Evolutionary conservation across 176 grass and related monocot species (phyloP).

Genomic region (Bromus sterilis): DNA sequence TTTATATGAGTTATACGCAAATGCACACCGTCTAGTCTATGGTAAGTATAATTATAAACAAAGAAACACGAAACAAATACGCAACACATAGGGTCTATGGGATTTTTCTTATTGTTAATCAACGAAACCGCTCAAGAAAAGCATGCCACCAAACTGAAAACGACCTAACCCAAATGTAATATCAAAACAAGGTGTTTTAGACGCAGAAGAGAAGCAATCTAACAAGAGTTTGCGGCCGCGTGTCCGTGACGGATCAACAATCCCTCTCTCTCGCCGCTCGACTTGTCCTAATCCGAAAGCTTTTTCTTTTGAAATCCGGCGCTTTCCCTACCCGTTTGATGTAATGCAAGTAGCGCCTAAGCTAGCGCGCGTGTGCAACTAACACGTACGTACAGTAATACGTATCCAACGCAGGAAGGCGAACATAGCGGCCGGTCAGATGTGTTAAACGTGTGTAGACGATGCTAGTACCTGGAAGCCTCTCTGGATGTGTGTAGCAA

Average conservation of each 20-base stretch:
- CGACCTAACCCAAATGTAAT: neutral
- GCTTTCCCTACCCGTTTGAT: constrained; percentile 1
- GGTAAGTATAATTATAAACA: neutral
- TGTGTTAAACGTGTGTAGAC: neutral
- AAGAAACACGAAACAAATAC: neutral
- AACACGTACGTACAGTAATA: neutral
- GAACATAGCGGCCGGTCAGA: neutral
- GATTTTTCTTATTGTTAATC: too few species aligned
- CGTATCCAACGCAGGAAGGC: neutral
- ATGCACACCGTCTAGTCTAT: neutral
- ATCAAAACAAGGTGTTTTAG: neutral
- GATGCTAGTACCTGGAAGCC: constrained; percentile 53
- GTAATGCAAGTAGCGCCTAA: neutral
- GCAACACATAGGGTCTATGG: neutral
- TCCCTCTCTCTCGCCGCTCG: constrained; percentile 2
- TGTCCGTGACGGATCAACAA: constrained; percentile 4
- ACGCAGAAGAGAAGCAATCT: neutral
- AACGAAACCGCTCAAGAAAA: too few species aligned
- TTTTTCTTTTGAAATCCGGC: neutral
- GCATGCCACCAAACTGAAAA: constrained; percentile 22
- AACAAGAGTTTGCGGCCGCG: neutral
- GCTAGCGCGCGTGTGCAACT: neutral
- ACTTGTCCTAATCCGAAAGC: constrained; percentile 25
- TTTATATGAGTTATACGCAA: constrained; percentile 10
- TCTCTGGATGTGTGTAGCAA: constrained; percentile 98